phyloP scores from a whole-genome alignment of 305 asterid genomes.

The Nicotiana rustica region DNA sequence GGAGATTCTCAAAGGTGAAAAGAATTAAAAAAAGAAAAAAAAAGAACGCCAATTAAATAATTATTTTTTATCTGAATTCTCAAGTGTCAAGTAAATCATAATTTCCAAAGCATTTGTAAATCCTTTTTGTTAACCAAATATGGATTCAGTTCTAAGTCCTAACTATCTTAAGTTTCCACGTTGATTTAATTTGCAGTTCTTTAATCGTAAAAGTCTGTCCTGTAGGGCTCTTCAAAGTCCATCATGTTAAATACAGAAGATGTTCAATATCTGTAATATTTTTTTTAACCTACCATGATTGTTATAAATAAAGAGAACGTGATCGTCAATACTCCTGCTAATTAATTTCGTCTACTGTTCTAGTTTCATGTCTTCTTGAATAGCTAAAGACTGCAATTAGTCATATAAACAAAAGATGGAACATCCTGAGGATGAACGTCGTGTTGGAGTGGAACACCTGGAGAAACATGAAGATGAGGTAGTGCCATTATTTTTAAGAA shows the following conservation, averaged over 20 bases:
- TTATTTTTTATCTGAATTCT: conserved; percentile 12
- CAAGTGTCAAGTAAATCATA: conserved; percentile 15
- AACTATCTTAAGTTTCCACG: not conserved
- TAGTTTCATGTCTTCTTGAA: not conserved
- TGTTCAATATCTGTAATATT: conserved; percentile 1
- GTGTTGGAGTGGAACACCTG: conserved; percentile 59
- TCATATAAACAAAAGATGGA: conserved; percentile 59
- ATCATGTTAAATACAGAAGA: not conserved
- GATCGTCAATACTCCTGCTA: not conserved
- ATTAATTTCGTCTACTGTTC: not conserved
- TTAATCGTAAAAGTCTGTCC: not conserved
- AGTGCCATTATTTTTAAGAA: conserved; percentile 6
- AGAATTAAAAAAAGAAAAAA: not conserved
- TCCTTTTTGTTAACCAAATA: not conserved
- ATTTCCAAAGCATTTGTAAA: conserved; percentile 12
- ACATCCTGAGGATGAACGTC: conserved; percentile 64
- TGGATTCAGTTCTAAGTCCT: not conserved
- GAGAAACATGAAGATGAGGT: conserved; percentile 79
- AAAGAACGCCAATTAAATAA: not conserved
- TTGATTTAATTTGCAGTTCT: not conserved
- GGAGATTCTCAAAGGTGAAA: not conserved
- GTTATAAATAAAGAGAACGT: not conserved
- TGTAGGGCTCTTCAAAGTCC: conserved; percentile 1
- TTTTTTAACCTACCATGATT: not conserved
- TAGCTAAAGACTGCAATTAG: conserved; percentile 22